Evolutionary conservation across 495 filamentous ascomycete genomes (phyloP).

Genomic region (Tuber aestivum): DNA sequence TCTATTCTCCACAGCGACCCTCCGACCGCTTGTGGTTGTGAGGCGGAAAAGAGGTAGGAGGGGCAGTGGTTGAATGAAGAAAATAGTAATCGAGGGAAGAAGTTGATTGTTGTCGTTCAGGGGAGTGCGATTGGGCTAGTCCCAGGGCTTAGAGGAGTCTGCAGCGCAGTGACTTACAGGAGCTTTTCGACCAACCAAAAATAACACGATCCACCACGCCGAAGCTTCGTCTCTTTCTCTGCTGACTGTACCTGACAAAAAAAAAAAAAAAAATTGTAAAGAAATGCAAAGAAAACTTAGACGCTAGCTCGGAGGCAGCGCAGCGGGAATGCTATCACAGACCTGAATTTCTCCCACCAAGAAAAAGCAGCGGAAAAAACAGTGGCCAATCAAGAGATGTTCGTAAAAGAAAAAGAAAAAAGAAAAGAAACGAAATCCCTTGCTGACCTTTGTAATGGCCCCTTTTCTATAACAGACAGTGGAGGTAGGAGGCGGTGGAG

Average conservation of each 20-base stretch:
- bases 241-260: neutral
- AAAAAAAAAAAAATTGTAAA: neutral
- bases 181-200: conserved; percentile 27
- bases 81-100: conserved; percentile 17
- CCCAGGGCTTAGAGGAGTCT: conserved; percentile 15
- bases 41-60: conserved; percentile 23
- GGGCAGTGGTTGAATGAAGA: conserved; percentile 16
- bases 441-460: neutral
- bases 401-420: neutral
- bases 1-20: conserved; percentile 25
- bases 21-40: conserved; percentile 25
- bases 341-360: neutral
- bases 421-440: neutral
- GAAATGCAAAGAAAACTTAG: neutral
- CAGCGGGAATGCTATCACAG: neutral
- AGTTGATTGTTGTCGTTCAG: conserved; percentile 22
- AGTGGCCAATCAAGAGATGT: neutral
- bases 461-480: neutral
- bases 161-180: conserved; percentile 20
- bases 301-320: neutral
- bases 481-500: neutral
- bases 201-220: conserved; percentile 26
- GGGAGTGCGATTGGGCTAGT: conserved; percentile 4
- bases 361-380: neutral
- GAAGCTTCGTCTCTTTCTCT: neutral